Evolutionary conservation across 345 rosid species (phyloP).

Genomic region (Mallotus nudiflorus): DNA sequence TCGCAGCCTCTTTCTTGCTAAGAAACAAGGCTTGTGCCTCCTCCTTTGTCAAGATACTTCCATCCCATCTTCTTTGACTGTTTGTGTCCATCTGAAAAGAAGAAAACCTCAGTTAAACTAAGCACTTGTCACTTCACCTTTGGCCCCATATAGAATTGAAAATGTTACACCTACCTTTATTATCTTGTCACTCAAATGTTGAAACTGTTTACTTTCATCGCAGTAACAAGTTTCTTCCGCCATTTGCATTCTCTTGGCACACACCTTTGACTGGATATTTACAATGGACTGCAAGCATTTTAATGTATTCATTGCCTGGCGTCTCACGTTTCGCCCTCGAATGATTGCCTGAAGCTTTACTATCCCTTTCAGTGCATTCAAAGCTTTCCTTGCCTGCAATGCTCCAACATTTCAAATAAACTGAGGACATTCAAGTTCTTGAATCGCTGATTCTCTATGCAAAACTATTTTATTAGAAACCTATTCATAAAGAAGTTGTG

Average conservation of each 20-base stretch:
- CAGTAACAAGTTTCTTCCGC: conserved; percentile 33
- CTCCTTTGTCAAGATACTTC: conserved; percentile 77
- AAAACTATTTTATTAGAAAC: not conserved
- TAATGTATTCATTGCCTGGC: conserved; percentile 74
- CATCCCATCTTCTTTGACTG: conserved; percentile 77
- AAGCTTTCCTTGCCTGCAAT: conserved; percentile 83
- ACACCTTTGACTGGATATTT: conserved; percentile 71
- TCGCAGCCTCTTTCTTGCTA: conserved; percentile 71
- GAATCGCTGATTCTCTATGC: not conserved
- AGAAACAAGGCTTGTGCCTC: conserved; percentile 57
- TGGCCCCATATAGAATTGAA: too few relatives aligned
- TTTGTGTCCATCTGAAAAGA: conserved; percentile 58
- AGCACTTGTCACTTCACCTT: too few relatives aligned
- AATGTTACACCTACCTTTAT: conserved; percentile 64
- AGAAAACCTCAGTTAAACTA: not conserved
- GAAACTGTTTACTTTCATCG: conserved; percentile 46
- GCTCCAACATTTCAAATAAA: conserved; percentile 11
- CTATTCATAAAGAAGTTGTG: too few relatives aligned
- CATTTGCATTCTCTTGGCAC: conserved; percentile 49
- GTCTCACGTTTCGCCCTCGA: conserved; percentile 74
- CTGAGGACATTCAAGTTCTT: too few relatives aligned
- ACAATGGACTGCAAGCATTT: conserved; percentile 85
- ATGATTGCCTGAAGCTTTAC: conserved; percentile 90
- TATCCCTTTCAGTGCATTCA: conserved; percentile 86
- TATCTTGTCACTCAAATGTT: conserved; percentile 50